Base-by-base conservation (phyloP, 106 monocot genomes). In the Allium fistulosum region DNA sequence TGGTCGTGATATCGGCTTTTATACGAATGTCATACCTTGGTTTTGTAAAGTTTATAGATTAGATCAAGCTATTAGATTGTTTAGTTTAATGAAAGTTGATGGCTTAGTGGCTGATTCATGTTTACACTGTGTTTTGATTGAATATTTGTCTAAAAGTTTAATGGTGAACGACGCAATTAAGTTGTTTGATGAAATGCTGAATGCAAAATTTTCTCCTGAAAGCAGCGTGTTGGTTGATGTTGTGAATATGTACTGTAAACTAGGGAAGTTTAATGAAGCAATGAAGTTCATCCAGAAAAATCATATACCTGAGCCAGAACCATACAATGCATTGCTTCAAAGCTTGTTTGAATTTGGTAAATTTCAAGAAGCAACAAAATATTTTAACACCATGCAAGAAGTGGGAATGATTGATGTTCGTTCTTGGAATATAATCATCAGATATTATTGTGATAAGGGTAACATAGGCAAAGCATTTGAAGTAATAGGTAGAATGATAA, bases 401-500 rank as follows among this genome's bases (percentile, higher is more conserved):
- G 68, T 53, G 48, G 72, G 78, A 4, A 51, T 81, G n/a, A 69
- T 27, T 66, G 70, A 81, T 75, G 17, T 11, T 37, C 0, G 13
- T 58, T 86, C 83, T 18, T 90, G 83, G 90, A 84, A 75, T 72
- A 79, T 84, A 27, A 53, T 90, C 46, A 65, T 84, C 50, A 50
- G 14, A 8, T 74, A 68, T 49, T 49, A 83, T 59, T 86, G 86
- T 68, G 49, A 71, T 22, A 48, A 70, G 51, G 80, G 79, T 17
- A 26, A 80, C 37, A 51, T 67, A 15, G 18, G 61, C 69, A 84
- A 66, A 70, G 84, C 84, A 72, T 75, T 62, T 61, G 74, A 86
- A 77, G 79, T 90, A 66, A 56, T 86, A 46, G 46, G 79, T 46
- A 76, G 77, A 79, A 86, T 86, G 90, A 66, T 90, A 61, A 66